A percentile compares a stretch with the other conserved stretches of the same genome.
phyloP scores from a whole-genome alignment of 192 early-diverging fungal genomes.

The Gonapodya sp. region DNA sequence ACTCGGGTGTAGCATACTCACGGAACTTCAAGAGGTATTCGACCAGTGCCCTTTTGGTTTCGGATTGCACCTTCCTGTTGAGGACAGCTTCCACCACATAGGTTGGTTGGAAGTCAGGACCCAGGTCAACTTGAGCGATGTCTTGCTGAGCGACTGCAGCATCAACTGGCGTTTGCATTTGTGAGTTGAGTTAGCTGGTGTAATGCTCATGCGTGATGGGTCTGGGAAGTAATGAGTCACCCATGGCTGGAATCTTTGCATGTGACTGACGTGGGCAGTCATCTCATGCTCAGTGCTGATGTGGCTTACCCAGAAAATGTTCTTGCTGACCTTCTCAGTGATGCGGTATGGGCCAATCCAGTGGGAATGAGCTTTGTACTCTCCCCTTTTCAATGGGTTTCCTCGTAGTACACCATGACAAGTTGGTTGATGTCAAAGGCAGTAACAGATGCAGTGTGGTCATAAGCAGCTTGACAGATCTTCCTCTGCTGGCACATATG shows the following conservation, averaged over 20 bases:
- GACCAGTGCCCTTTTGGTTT: too few relatives aligned
- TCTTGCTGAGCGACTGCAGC: not conserved
- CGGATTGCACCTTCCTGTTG: not conserved
- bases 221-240: not conserved
- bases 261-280: not conserved
- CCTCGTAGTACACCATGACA: not conserved
- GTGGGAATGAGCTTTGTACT: not conserved
- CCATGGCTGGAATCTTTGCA: not conserved
- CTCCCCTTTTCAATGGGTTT: not conserved
- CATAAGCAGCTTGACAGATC: not conserved
- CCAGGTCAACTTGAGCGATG: not conserved
- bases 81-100: not conserved
- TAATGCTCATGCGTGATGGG: not conserved
- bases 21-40: not conserved
- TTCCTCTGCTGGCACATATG: not conserved
- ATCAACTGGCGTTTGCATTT: not conserved
- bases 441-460: not conserved
- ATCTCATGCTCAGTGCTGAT: conserved; percentile 1
- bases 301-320: not conserved
- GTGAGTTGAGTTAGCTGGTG: not conserved
- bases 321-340: too few relatives aligned
- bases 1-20: not conserved
- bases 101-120: not conserved
- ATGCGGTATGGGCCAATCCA: not conserved
- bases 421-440: not conserved